Base-by-base conservation (phyloP, 306 rosid species). In the Vachellia pachyceras region DNA sequence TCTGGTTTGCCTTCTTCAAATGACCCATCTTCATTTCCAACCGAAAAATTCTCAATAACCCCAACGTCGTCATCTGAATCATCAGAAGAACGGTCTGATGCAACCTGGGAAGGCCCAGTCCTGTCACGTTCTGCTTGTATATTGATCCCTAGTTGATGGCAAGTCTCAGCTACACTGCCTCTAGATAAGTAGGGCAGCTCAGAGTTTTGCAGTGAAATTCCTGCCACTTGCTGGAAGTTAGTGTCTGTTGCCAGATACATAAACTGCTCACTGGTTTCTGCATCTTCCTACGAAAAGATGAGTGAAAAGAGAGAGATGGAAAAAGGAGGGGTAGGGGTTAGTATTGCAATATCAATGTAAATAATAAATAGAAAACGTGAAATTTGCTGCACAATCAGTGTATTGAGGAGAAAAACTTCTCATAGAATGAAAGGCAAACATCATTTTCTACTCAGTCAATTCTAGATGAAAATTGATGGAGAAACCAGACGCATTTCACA, bases 191-290 rank as follows among this genome's bases (percentile, higher is more conserved):
- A 77, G 4, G 87, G 88, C 86, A 87, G 18, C 18, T 60, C 80
- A 82, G 83, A 79, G 77, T 87, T 42, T 73, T 82, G 91, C n/a
- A 86, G 61, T 64, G 84, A 6, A 36, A 84, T 80, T 78, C 80
- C 88, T 42, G 83, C 49, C 69, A 84, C 69, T 72, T 85, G 88
- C 75, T 73, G 91, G 73, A 84, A 82, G 58, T 85, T 89, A 55
- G 80, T 7, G 7, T 89, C 90, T 18, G 86, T 12, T n/a, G 91
- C 70, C 73, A 80, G 50, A 80, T 79, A 90, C 80, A 81, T 66
- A 60, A 84, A 86, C 36, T 74, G 91, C 81, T 86, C 97, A 73
- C 83, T 83, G 49, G 79, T 75, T 80, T 87, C 89, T 57, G 81
- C 60, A 18, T 80, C 89, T 79, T 87, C 97, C 95, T 92, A 72